Conservation (phyloP, 257 asterid species). For the Apocynum venetum region DNA sequence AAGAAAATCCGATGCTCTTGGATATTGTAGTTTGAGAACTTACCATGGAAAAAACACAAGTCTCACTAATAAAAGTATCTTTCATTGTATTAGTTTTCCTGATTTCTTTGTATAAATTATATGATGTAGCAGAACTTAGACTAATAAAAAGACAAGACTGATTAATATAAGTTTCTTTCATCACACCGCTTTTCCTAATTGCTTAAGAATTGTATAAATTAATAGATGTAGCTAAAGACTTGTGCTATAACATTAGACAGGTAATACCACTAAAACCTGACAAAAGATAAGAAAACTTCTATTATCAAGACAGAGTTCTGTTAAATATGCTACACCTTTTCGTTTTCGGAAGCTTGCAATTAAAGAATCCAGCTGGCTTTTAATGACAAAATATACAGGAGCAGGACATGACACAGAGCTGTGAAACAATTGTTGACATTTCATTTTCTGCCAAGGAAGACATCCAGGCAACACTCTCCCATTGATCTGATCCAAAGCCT, state of each 20-base stretch:
- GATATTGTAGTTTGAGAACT: neutral
- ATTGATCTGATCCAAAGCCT: constrained; percentile 69
- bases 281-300: neutral
- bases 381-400: constrained; percentile 60
- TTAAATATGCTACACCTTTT: constrained; percentile 34
- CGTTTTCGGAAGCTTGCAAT: constrained; percentile 40
- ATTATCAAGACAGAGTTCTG: neutral
- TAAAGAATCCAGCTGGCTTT: constrained; percentile 42
- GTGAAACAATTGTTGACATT: constrained; percentile 63
- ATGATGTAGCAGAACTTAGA: neutral
- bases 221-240: neutral
- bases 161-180: neutral
- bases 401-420: constrained; percentile 81
- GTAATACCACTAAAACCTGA: neutral
- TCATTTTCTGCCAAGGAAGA: constrained; percentile 78
- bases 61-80: neutral
- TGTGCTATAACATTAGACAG: neutral
- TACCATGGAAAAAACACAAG: neutral
- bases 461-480: constrained; percentile 81
- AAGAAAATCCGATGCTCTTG: neutral
- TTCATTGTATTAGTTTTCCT: neutral
- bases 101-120: neutral
- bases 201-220: neutral
- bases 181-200: neutral
- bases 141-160: neutral